Conservation (phyloP, 2,329 filamentous ascomycete species). For the Ophiobolus disseminans region DNA sequence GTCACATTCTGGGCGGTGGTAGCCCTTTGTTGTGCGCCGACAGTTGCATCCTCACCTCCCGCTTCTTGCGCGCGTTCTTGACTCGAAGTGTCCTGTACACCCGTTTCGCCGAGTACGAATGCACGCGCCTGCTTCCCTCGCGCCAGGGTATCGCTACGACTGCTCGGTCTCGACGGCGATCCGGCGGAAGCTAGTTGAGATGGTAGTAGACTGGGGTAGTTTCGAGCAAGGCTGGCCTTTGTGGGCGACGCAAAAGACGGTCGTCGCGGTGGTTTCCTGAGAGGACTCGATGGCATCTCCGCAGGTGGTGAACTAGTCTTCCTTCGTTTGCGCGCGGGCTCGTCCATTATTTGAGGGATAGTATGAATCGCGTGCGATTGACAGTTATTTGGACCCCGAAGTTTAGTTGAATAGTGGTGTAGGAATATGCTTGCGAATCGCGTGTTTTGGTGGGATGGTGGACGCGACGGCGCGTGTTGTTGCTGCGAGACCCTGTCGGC, state of each 20-base stretch:
- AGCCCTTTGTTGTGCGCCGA: slow-evolving; percentile 1
- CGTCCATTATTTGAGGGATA: slow-evolving; percentile 32
- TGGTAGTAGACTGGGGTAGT: slow-evolving; percentile 43
- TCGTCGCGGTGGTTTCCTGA: slow-evolving; percentile 42
- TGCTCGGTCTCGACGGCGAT: slow-evolving; percentile 13
- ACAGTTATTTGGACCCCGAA: not conserved
- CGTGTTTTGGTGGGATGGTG: slow-evolving; percentile 10
- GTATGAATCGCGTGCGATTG: not conserved
- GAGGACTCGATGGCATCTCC: slow-evolving; percentile 28
- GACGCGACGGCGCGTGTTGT: slow-evolving; percentile 41
- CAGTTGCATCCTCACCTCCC: not conserved
- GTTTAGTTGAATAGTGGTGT: not conserved
- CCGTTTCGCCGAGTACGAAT: slow-evolving; percentile 24
- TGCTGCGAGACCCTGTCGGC: slow-evolving; percentile 23
- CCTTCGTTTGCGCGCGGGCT: slow-evolving; percentile 44
- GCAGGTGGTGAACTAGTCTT: slow-evolving; percentile 42
- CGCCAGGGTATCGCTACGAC: slow-evolving; percentile 16
- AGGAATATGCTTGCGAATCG: not conserved
- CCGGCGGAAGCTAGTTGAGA: slow-evolving; percentile 22
- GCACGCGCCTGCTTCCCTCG: slow-evolving; percentile 31
- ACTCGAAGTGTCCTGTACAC: slow-evolving; percentile 1
- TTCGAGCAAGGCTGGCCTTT: slow-evolving; percentile 49
- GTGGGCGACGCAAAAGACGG: slow-evolving; percentile 51
- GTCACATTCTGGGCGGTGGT: slow-evolving; percentile 11
- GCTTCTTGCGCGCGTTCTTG: slow-evolving; percentile 2